Evolutionary conservation across 1,284 basidiomycete species (phyloP), one percentile per base, ranked within the genome.

Genomic region (Fomitopsis schrenkii): DNA sequence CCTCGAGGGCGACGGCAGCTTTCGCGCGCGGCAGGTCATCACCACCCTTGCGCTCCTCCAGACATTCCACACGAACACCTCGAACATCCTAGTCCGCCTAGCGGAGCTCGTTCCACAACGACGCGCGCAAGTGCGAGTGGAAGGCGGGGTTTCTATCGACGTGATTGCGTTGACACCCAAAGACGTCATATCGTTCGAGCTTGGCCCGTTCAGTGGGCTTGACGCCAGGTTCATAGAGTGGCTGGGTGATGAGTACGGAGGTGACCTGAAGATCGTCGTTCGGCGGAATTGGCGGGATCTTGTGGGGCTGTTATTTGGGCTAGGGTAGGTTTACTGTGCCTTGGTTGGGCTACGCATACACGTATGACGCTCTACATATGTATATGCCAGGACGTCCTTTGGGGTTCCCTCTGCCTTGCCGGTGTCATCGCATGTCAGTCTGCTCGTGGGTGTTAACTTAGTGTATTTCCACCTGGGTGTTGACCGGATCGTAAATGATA

Each of bases 181-280:
- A 67, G 89, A 91, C 62, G 75, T 93, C 7, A 62, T 84, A 17
- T 77, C 83, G 19, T 86, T 93, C 55, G 88, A 90, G 68, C 79
- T 93, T 1, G 87, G 88, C 1, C 86, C 89, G 10, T 74, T 90
- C 63, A 93, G 90, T 67, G 76, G 77, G 9, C 70, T 86, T 52
- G 91, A 93, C 66, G 85, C 81, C 26, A 77, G 77, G 46, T 92
- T 91, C 69, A 74, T 92, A 26, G 88, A 90, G 69, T 92, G 89
- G 90, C 76, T 93, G 12, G 83, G 78, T 2, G 79, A 80, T 54
- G 88, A 89, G 71, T 89, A 88, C 63, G 83, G 80, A 5, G 76
- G 77, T 5, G 82, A 80, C 0, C 69, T 70, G 54, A 74, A 73
- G 59, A 72, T 81, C 22, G 71, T 76, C 35, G 79, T 83, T 38